Evolutionary conservation across 2,329 filamentous ascomycete species (phyloP).

Genomic region (Diaporthe nobilis): DNA sequence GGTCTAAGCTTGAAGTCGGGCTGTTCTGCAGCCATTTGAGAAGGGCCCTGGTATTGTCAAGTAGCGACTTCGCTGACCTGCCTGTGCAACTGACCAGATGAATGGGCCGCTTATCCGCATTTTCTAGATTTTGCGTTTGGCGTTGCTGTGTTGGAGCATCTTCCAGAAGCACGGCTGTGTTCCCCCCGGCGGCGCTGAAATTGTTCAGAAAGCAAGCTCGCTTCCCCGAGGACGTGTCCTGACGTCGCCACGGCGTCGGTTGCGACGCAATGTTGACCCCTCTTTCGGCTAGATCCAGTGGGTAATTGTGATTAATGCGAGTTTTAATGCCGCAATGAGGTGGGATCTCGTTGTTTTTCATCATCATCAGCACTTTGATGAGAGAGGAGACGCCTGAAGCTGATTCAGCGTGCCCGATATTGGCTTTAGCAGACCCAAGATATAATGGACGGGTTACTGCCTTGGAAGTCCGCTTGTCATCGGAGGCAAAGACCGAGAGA

Average conservation of each 20-base stretch:
- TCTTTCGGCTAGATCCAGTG: not conserved
- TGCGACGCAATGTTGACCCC: conserved; percentile 31
- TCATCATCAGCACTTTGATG: conserved; percentile 45
- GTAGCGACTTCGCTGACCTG: conserved; percentile 69
- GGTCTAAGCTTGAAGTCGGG: conserved; percentile 57
- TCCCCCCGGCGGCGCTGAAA: conserved; percentile 79
- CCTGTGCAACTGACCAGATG: conserved; percentile 71
- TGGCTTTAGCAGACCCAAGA: conserved; percentile 71
- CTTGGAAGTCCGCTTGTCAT: conserved; percentile 46
- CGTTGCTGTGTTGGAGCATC: conserved; percentile 61
- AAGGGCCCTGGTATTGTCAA: conserved; percentile 69
- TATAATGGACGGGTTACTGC: conserved; percentile 66
- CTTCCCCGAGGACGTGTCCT: conserved; percentile 55
- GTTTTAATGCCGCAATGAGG: conserved; percentile 45
- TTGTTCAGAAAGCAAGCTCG: conserved; percentile 73
- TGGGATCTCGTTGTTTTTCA: conserved; percentile 40
- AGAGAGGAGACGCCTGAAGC: conserved; percentile 41
- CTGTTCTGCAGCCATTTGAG: conserved; percentile 66
- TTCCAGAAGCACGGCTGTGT: conserved; percentile 77
- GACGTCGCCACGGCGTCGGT: conserved; percentile 11
- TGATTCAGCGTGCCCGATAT: conserved; percentile 45
- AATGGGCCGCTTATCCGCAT: conserved; percentile 64
- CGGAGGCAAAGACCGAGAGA: conserved; percentile 65
- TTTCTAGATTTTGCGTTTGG: conserved; percentile 36
- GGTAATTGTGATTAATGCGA: conserved; percentile 48